These are phyloP conservation scores for Byssochlamys sp. DNA, from an alignment of 2,329 filamentous ascomycete species.

Conservation along the genomic window DNA sequence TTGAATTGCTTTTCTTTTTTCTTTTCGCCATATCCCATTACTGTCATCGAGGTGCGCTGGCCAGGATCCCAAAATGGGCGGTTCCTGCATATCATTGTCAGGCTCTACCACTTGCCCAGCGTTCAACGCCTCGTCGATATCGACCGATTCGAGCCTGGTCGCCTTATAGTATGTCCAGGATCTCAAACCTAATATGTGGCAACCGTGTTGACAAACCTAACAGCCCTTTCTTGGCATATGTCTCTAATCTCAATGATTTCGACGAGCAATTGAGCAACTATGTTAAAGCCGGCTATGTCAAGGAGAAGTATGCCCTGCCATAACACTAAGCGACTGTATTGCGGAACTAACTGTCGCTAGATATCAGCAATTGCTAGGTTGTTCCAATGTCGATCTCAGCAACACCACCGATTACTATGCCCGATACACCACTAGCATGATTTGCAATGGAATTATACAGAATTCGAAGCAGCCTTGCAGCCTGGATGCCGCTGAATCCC, in stretches of 20 bases:
- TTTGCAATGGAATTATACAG: constrained; percentile 91
- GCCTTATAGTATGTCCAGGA: constrained; percentile 54
- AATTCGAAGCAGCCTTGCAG: constrained; percentile 66
- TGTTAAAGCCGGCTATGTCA: constrained; percentile 64
- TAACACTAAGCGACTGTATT: neutral
- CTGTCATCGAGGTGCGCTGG: neutral
- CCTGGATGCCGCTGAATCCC: constrained; percentile 53
- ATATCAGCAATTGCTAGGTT: constrained; percentile 74
- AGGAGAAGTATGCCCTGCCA: constrained; percentile 55
- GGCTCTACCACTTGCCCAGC: constrained; percentile 63
- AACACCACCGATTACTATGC: constrained; percentile 80
- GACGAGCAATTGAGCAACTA: constrained; percentile 66
- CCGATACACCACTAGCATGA: constrained; percentile 78
- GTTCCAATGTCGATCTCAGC: constrained; percentile 62
- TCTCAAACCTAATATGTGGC: constrained; percentile 12
- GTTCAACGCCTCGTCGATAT: constrained; percentile 63
- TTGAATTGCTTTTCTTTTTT: neutral
- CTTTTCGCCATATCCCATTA: neutral
- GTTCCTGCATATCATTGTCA: constrained; percentile 56
- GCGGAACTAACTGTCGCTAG: constrained; percentile 38
- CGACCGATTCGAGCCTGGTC: constrained; percentile 49
- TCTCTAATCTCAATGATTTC: constrained; percentile 66
- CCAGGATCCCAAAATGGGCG: constrained; percentile 21
- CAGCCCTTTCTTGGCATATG: constrained; percentile 77
- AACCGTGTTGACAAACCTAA: constrained; percentile 16